Percentiles rank a stretch among this genome's conserved stretches.
Conservation (phyloP, 345 rosid genomes). For the Camelina hispida region DNA sequence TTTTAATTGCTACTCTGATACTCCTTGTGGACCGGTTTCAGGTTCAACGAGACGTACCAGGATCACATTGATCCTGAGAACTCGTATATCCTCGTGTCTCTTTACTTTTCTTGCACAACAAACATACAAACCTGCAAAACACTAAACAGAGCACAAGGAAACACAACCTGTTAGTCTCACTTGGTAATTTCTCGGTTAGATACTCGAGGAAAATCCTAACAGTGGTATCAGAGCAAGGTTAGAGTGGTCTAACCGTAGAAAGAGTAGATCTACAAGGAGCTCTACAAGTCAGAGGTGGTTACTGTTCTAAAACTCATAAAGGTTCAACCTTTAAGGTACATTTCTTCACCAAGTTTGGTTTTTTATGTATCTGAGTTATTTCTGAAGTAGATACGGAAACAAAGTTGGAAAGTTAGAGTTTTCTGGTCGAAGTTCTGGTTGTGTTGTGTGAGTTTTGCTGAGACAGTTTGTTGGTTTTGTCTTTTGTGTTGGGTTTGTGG, state of each 20-base stretch:
- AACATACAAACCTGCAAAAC: too few relatives aligned
- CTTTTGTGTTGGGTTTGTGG: not conserved
- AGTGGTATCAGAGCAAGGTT: conserved; percentile 5
- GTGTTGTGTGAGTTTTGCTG: not conserved
- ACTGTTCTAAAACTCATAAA: not conserved
- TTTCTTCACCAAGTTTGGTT: not conserved
- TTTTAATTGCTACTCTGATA: too few relatives aligned
- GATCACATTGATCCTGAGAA: too few relatives aligned
- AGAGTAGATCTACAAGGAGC: not conserved
- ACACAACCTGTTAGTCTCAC: too few relatives aligned
- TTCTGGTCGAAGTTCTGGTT: too few relatives aligned
- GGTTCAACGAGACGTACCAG: too few relatives aligned
- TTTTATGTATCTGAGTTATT: not conserved
- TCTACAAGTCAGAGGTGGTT: not conserved
- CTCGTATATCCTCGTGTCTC: too few relatives aligned
- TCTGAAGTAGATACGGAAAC: not conserved
- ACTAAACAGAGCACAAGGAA: too few relatives aligned
- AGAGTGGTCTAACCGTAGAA: not conserved
- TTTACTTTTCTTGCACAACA: too few relatives aligned
- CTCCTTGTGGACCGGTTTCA: too few relatives aligned
- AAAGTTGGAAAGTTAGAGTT: not conserved
- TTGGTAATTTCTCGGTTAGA: too few relatives aligned
- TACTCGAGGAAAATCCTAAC: too few relatives aligned
- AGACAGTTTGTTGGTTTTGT: not conserved
- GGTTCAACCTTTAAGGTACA: not conserved